Base-by-base conservation (phyloP, 1,284 basidiomycete species). In the Ceratobasidium sp. region DNA sequence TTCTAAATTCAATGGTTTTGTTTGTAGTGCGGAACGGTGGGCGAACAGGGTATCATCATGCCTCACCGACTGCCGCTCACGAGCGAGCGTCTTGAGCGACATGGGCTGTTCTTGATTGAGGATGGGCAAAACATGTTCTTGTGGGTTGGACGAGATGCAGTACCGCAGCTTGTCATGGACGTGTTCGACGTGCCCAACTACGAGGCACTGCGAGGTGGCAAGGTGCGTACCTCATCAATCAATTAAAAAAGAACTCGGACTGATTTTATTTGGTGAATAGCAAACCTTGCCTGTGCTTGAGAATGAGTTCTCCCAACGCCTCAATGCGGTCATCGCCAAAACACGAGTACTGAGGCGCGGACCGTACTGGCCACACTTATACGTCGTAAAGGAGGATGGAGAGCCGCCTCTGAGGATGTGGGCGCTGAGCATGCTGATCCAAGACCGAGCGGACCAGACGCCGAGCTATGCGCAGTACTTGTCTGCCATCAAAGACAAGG, bases 81-180 rank as follows among this genome's bases (percentile, higher is more conserved):
- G 0, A 96, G 94, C 43, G 98, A 99, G 82, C 86, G 94, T 49
- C 85, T 99, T 66, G 96, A 98, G 82, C 86, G 96, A 70, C 96
- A 99, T 79, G 98, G 98, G 67, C 85, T 99, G 66, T 98, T 93
- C 88, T 83, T 99, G 75, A 97, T 99, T 77, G 98, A 99, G 81
- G 96, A 99, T 80, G 94, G 94, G 0, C 98, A 98, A 82, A 96
- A 94, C 58, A 93, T 99, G 78, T 98, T 99, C 89, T 86, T 99
- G 55, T 99, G 95, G 93, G 88, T 99, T 66, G 98, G 98, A 7
- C 89, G 96, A 38, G 97, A 98, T 79, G 95, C 98, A 4, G 96
- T 99, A 23, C 95, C 96, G 1, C 94, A 97, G 79, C 88, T 99
- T 62, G 85, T 98, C 73, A 85, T 91, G 85, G 98, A 99, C 79